These are phyloP conservation scores for Alternaria sp. DNA, from an alignment of 2,329 filamentous ascomycete species.

Conservation along the genomic window DNA sequence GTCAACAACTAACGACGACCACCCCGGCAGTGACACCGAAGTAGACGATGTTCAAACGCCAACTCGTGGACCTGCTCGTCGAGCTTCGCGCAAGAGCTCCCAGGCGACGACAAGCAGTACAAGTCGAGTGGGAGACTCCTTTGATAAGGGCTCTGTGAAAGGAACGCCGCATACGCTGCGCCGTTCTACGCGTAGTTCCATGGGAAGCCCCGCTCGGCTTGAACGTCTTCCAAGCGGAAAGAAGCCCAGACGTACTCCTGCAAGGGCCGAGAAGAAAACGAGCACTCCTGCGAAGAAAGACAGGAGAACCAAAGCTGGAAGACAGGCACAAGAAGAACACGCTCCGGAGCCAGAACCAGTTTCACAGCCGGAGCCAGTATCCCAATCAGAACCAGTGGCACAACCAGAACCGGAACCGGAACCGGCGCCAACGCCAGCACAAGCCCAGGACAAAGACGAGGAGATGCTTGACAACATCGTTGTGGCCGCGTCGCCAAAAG, in stretches of 20 bases:
- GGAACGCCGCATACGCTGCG: conserved; percentile 34
- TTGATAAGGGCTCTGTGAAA: conserved; percentile 32
- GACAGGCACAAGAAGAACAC: background rate
- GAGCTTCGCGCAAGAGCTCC: conserved; percentile 10
- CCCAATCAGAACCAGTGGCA: background rate
- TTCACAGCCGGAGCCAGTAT: background rate
- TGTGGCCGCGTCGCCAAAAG: conserved; percentile 36
- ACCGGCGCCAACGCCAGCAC: background rate
- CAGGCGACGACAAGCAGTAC: conserved; percentile 32
- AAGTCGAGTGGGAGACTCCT: conserved; percentile 51
- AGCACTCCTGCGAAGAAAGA: background rate
- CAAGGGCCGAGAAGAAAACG: conserved; percentile 16
- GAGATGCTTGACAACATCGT: conserved; percentile 54
- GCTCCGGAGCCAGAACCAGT: background rate
- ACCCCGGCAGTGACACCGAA: conserved; percentile 31
- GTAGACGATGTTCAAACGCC: conserved; percentile 32
- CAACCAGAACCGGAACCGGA: background rate
- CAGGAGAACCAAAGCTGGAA: conserved; percentile 29
- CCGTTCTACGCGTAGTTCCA: conserved; percentile 40
- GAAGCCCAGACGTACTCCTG: conserved; percentile 36
- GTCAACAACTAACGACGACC: conserved; percentile 2
- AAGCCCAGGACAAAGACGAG: conserved; percentile 43
- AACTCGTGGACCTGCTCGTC: conserved; percentile 4
- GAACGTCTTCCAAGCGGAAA: conserved; percentile 19
- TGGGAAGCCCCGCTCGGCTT: conserved; percentile 28